Conservation (phyloP, 2,329 filamentous ascomycete species). For the Aspergillus ibericus region DNA sequence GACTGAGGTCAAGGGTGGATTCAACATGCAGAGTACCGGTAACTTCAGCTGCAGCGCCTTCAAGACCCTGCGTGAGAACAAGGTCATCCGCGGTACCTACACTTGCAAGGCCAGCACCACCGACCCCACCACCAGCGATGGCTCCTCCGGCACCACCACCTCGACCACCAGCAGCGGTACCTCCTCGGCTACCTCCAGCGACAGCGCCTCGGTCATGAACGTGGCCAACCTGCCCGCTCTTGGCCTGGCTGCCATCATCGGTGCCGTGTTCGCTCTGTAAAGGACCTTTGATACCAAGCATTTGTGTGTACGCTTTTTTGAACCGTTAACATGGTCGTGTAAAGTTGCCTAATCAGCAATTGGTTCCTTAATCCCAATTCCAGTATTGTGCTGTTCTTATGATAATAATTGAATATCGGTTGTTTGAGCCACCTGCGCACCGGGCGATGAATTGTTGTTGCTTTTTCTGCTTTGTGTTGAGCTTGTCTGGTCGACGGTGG, state of each 20-base stretch:
- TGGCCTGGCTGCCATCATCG: conserved; percentile 47
- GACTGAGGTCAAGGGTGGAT: conserved; percentile 68
- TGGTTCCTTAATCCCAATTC: conserved; percentile 26
- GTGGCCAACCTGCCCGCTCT: conserved; percentile 39
- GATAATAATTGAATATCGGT: conserved; percentile 44
- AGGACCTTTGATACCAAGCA: conserved; percentile 28
- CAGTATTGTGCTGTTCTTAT: conserved; percentile 38
- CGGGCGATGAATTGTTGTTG: conserved; percentile 25
- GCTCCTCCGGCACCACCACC: conserved; percentile 32
- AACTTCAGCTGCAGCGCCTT: conserved; percentile 62
- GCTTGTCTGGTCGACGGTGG: conserved; percentile 8
- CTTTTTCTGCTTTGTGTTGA: conserved; percentile 3
- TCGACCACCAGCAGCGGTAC: conserved; percentile 26
- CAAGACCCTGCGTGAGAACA: conserved; percentile 44
- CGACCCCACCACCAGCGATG: conserved; percentile 39
- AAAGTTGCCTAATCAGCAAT: conserved; percentile 41
- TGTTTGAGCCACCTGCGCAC: conserved; percentile 31
- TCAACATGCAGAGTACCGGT: conserved; percentile 67
- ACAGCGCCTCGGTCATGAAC: conserved; percentile 39
- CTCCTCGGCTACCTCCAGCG: conserved; percentile 33
- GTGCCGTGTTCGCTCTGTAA: conserved; percentile 50
- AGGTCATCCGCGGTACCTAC: conserved; percentile 50
- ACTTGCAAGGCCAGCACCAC: conserved; percentile 42
- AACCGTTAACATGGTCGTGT: conserved; percentile 33
- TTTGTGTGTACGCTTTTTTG: conserved; percentile 32